Evolutionary conservation across 129 eudicot species (phyloP), one percentile per base, ranked within the genome.

Genomic region (Flaveria linearis): DNA sequence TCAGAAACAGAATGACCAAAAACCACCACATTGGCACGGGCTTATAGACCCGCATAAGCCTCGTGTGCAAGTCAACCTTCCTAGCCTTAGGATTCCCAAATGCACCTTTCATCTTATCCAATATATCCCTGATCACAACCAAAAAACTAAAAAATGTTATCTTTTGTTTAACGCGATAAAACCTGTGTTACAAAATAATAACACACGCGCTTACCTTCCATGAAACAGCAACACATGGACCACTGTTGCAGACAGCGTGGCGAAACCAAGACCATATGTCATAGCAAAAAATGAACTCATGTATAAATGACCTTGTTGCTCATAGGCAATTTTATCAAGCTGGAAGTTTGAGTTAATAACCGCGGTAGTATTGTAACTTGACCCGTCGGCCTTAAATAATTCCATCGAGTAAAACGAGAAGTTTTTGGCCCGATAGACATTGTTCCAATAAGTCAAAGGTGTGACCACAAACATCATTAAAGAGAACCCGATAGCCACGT

Each of bases 21-120:
- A 86, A 91, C 97, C 97, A 91, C 97, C 91, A 88, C 78, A 61
- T 55, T 1, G 97, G 97, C n/a, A 91, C 97, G 9, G 55, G 86
- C 43, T 82, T 81, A 71, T 91, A 88, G 7, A 13, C 82, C 79
- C 72, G 77, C 97, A 91, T 91, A 22, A 91, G 83, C 86, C 71
- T 86, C 2, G 87, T 83, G 75, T 91, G 97, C 7, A 88, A 73
- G 43, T 91, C 97, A 58, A 70, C 68, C 57, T 88, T 88, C 71
- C n/a, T 77, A 14, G 82, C 84, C 53, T 78, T 49, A 22, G 82
- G 60, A 15, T 72, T 47, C 58, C 49, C 60, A 12, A 86, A 76
- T 4, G 69, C 86, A 4, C 63, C 80, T 76, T 71, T 85, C 68
- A 71, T 70, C 74, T 74, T 85, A 45, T 65, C 77, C 78, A 71